Percentiles rank a stretch among this genome's conserved stretches.
These are phyloP conservation scores for Endocarpon pusillum DNA, from an alignment of 495 filamentous ascomycete genomes.

Conservation along the genomic window DNA sequence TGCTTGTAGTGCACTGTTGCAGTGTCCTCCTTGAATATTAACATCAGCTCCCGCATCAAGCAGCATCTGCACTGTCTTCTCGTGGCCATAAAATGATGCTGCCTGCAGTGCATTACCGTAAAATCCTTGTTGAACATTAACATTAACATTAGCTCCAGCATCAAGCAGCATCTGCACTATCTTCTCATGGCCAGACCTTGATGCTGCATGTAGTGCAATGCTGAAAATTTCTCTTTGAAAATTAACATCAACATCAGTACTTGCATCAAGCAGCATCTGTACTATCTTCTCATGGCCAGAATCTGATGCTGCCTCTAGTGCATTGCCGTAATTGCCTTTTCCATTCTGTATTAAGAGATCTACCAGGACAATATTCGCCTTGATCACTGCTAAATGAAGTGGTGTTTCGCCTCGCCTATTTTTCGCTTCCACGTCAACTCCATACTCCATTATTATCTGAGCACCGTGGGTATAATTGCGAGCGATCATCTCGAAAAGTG, in stretches of 20 bases:
- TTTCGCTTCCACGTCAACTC: not conserved
- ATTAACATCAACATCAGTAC: conserved; percentile 6
- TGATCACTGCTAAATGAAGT: not conserved
- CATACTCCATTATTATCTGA: not conserved
- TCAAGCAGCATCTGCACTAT: conserved; percentile 9
- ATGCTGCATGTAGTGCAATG: conserved; percentile 1
- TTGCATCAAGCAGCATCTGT: not conserved
- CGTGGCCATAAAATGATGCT: conserved; percentile 13
- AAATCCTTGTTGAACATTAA: conserved; percentile 2
- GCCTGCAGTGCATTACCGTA: conserved; percentile 15
- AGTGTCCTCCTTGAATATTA: not conserved
- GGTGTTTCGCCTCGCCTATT: too few species aligned
- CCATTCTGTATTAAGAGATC: not conserved
- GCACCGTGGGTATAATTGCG: not conserved
- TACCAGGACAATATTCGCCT: not conserved
- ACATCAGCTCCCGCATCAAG: conserved; percentile 5
- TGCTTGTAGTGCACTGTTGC: not conserved
- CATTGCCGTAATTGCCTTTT: not conserved
- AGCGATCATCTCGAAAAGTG: not conserved
- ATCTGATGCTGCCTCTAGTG: not conserved
- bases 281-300: not conserved
- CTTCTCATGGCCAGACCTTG: conserved; percentile 1
- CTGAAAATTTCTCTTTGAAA: not conserved
- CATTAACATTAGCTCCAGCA: conserved; percentile 9
- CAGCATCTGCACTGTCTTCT: conserved; percentile 12